Evolutionary conservation across 2,329 filamentous ascomycete genomes (phyloP), one percentile per base, ranked within the genome.

Genomic region (Chalaropsis ovoidea): DNA sequence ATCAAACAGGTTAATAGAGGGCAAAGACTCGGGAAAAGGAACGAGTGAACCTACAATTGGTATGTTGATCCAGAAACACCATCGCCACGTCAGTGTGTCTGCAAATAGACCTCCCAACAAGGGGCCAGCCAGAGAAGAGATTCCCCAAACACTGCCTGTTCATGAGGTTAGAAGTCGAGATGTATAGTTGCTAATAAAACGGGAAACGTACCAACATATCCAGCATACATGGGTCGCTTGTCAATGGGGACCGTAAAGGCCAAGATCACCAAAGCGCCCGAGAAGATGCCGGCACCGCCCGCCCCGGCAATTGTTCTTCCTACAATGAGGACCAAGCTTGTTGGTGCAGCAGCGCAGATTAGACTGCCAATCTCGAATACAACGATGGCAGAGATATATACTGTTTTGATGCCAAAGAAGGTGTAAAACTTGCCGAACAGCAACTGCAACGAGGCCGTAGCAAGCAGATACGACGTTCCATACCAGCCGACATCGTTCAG

Each of bases 401-500:
- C 73, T 68, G 71, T 74, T 68, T 79, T 79, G 69, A 77, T 74
- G 67, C 73, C 73, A 70, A 74, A 78, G 66, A 78, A 79, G 17
- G 76, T 79, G 69, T 79, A 80, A 52, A 79, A 68, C 64, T 77
- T 78, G 42, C 75, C 76, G 64, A 74, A 75, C 41, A 75, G 71
- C 6, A 77, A 70, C 66, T 78, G 76, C 17, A 78, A 73, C 0
- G 76, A 74, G 35, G 75, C 72, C 3, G 74, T 72, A 2, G 77
- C 77, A 39, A 79, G 74, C 68, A 78, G 72, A 68, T 78, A 77
- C 49, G 76, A 74, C 5, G 71, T 74, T 2, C 77, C 79, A 67
- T 81, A 81, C 79, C 80, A 82, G 60, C 77, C 78, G 11, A 82
- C 76, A 65, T 81, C 78, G 7, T 75, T 72, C 6, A 81, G 72